Conservation (phyloP, 768 basidiomycete genomes). For the Suillus discolor region DNA sequence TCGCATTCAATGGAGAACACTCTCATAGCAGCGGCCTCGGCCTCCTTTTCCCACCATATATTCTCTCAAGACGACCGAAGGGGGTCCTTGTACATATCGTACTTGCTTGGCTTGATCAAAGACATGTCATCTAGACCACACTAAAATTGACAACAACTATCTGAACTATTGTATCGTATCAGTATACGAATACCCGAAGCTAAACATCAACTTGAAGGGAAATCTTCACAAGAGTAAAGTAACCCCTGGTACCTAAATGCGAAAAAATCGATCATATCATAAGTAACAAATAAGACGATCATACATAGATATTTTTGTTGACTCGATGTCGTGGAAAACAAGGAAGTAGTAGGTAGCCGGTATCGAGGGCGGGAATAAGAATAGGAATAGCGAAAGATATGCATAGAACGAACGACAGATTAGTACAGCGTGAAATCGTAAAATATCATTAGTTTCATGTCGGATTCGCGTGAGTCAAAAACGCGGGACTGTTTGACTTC, state of each 20-base stretch:
- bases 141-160: neutral
- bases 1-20: no score
- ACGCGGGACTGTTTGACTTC: neutral
- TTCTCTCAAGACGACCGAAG: no score
- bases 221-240: neutral
- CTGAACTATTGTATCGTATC: neutral
- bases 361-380: conserved; percentile 2
- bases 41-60: no score
- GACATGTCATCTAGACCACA: neutral
- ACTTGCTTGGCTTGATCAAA: neutral
- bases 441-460: conserved; percentile 1
- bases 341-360: conserved; percentile 4
- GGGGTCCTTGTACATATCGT: neutral
- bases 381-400: conserved; percentile 9
- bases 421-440: conserved; percentile 9
- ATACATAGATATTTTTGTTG: conserved; percentile 8
- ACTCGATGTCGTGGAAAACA: neutral
- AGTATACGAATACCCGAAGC: neutral
- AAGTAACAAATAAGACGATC: conserved; percentile 11
- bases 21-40: no score
- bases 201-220: neutral
- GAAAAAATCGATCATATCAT: conserved; percentile 8
- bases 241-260: neutral
- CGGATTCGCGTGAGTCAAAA: no score
- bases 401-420: conserved; percentile 6